Base-by-base conservation (phyloP, 768 basidiomycete genomes). In the Ephemerocybe angulata region DNA sequence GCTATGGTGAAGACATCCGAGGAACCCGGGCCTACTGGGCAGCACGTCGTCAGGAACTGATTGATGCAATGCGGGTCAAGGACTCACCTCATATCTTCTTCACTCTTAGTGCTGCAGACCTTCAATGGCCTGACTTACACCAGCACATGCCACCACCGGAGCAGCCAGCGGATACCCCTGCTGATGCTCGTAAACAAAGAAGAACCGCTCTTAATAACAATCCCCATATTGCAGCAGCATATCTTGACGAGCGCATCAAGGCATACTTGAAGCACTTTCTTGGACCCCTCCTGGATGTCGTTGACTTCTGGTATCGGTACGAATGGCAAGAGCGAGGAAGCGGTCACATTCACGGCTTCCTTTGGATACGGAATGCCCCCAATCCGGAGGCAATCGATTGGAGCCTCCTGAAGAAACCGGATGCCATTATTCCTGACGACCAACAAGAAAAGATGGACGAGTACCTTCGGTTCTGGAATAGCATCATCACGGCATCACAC, bases 71-170 rank as follows among this genome's bases (percentile, higher is more conserved):
- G 56, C 5, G 35, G 19, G 56, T 53, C 21, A 48, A 56, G 44
- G 58, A 62, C 11, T 50, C 62, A 27, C 65, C 67, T 13, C 61
- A 63, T 59, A 22, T 62, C 11, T 68, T 70, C 53, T 59, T 66
- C 47, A 69, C 65, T 3, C 52, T 60, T 4, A 64, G 60, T 15
- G 61, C 66, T 2, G 69, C 69, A 0, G 67, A 67, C 57, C 54
- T 69, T 1, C 67, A 70, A 41, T 67, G 69, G 68, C 63, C 63
- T 10, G 66, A 70, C 53, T 57, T 70, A 52, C 68, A 70, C 50
- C 60, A 59, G 17, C 65, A 69, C 35, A 69, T 68, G 68, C 65
- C 64, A 3, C 42, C n/a, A n/a, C n/a, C n/a, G 57, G 21, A 35
- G 33, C 33, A 30, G 54, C 42, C 10, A 43, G 10, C 29, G 47